A percentile compares a stretch with the other conserved stretches of the same genome.
phyloP scores from a whole-genome alignment of 2,329 filamentous ascomycete species.

The Epichloe aotearoae region DNA sequence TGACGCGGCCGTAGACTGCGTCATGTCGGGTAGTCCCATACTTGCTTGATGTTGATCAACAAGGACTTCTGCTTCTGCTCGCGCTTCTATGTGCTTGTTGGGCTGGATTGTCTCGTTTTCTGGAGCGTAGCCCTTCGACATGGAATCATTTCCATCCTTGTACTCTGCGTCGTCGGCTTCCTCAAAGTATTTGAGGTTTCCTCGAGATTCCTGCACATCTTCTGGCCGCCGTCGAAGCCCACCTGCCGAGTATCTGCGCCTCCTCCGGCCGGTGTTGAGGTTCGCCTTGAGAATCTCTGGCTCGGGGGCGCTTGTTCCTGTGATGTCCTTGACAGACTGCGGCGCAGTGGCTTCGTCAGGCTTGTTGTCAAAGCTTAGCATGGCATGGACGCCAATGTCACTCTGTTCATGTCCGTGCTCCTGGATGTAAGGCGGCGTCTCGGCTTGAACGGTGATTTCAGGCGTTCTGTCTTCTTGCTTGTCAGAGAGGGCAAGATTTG shows the following conservation, averaged over 20 bases:
- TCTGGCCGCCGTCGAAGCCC: slow-evolving; percentile 62
- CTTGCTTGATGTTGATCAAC: not conserved
- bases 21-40: not conserved
- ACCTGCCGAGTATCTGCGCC: slow-evolving; percentile 75
- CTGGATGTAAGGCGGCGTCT: not conserved
- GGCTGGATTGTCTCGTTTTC: not conserved
- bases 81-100: not conserved
- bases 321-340: slow-evolving; percentile 37
- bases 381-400: slow-evolving; percentile 18
- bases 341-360: slow-evolving; percentile 23
- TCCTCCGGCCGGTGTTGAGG: slow-evolving; percentile 30
- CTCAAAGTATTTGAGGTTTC: slow-evolving; percentile 82
- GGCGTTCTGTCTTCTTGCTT: not conserved
- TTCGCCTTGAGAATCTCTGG: slow-evolving; percentile 38
- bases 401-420: slow-evolving; percentile 10
- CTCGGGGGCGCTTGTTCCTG: slow-evolving; percentile 50
- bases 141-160: slow-evolving; percentile 23
- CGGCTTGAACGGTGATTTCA: not conserved
- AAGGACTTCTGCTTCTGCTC: not conserved
- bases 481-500: slow-evolving; percentile 16
- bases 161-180: slow-evolving; percentile 78
- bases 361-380: slow-evolving; percentile 16
- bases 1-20: slow-evolving; percentile 14
- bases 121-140: not conserved
- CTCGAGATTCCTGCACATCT: slow-evolving; percentile 56